Percentiles rank a stretch among this genome's conserved stretches.
phyloP scores from a whole-genome alignment of 2,329 filamentous ascomycete genomes.

The Neophaeococcomyces mojaviensis region DNA sequence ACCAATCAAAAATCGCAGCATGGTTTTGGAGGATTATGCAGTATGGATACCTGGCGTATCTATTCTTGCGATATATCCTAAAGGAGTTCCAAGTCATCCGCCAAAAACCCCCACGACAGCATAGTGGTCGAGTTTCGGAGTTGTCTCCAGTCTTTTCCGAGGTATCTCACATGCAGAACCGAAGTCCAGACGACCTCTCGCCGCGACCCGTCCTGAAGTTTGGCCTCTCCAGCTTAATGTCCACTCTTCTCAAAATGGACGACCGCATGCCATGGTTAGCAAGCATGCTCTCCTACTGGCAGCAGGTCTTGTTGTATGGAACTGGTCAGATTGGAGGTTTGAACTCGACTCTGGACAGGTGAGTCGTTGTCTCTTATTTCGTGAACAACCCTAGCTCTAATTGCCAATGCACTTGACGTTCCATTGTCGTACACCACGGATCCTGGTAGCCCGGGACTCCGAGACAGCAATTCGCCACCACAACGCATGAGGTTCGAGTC shows the following conservation, averaged over 20 bases:
- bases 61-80: constrained; percentile 59
- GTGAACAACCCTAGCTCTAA: constrained; percentile 12
- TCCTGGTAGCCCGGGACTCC: neutral
- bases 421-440: neutral
- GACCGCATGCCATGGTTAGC: constrained; percentile 85
- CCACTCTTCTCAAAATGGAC: constrained; percentile 65
- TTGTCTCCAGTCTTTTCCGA: neutral
- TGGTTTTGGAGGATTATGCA: constrained; percentile 48
- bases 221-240: constrained; percentile 66
- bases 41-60: constrained; percentile 45
- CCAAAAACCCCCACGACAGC: constrained; percentile 53
- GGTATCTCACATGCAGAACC: constrained; percentile 22
- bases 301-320: constrained; percentile 65
- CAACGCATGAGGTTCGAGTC: constrained; percentile 18
- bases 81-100: constrained; percentile 60
- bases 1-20: constrained; percentile 30
- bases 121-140: constrained; percentile 11
- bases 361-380: constrained; percentile 43
- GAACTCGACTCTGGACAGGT: constrained; percentile 83
- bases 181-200: constrained; percentile 23
- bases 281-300: constrained; percentile 66
- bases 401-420: constrained; percentile 7
- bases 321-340: constrained; percentile 67
- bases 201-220: constrained; percentile 65
- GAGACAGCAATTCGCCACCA: neutral